Conservation (phyloP, 2,329 filamentous ascomycete genomes). For the Fusarium sp. region DNA sequence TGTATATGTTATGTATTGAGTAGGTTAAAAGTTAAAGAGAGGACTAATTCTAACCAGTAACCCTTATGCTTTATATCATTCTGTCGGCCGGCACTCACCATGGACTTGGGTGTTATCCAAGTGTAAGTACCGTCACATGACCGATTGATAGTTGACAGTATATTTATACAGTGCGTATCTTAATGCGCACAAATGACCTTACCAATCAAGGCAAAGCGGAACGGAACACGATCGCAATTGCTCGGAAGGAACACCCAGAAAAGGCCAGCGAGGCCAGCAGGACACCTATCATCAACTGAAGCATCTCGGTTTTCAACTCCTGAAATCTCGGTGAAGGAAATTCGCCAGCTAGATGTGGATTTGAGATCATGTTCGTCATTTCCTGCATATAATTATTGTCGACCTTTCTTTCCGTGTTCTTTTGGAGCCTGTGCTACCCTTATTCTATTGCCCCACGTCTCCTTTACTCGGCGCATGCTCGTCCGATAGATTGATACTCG, state of each 20-base stretch:
- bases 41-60: too few species aligned
- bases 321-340: constrained; percentile 20
- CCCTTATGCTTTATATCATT: too few species aligned
- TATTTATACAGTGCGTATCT: constrained; percentile 16
- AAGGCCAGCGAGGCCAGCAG: constrained; percentile 47
- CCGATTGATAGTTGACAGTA: constrained; percentile 40
- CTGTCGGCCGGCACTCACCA: too few species aligned
- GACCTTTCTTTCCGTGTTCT: constrained; percentile 35
- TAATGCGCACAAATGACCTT: constrained; percentile 23
- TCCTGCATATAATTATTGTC: constrained; percentile 37
- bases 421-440: constrained; percentile 26
- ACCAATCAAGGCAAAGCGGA: constrained; percentile 45
- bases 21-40: too few species aligned
- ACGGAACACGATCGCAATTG: constrained; percentile 42
- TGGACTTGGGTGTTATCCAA: too few species aligned
- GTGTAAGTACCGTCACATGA: constrained; percentile 37
- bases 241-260: constrained; percentile 41
- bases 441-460: constrained; percentile 44
- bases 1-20: too few species aligned
- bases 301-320: constrained; percentile 31
- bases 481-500: constrained; percentile 41
- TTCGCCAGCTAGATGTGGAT: constrained; percentile 28
- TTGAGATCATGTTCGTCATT: constrained; percentile 40
- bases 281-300: constrained; percentile 36
- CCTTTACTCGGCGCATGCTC: constrained; percentile 45